phyloP scores from a whole-genome alignment of 805 yeast genomes.

The Cyberlindnera sargentensis region DNA sequence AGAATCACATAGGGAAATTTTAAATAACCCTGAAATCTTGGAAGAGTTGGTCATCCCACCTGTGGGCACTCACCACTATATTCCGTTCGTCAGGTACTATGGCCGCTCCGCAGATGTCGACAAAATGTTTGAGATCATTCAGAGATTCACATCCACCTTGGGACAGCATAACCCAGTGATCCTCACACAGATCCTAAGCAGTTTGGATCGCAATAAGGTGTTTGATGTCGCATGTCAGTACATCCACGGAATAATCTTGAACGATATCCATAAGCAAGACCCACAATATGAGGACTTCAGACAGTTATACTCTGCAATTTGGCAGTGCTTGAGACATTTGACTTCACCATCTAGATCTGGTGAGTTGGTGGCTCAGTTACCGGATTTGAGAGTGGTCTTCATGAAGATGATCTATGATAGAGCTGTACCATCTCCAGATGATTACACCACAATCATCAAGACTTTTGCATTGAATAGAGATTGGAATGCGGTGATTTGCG shows the following conservation, averaged over 20 bases:
- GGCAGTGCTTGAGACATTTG: constrained; percentile 23
- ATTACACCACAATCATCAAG: constrained; percentile 15
- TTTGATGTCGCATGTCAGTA: constrained; percentile 26
- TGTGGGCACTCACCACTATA: constrained; percentile 35
- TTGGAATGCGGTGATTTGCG: constrained; percentile 14
- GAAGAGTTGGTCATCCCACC: constrained; percentile 25
- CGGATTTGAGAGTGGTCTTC: constrained; percentile 18
- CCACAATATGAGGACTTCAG: constrained; percentile 3
- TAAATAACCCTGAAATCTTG: constrained; percentile 9
- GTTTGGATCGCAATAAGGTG: constrained; percentile 24
- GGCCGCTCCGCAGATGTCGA: constrained; percentile 21
- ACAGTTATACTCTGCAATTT: constrained; percentile 26
- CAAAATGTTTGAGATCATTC: constrained; percentile 25
- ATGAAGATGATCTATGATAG: constrained; percentile 21
- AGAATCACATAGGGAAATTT: constrained; percentile 9
- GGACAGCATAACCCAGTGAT: constrained; percentile 30
- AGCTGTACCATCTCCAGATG: constrained; percentile 15
- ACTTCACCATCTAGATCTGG: background rate
- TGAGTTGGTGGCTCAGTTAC: constrained; percentile 3
- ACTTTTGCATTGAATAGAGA: constrained; percentile 13
- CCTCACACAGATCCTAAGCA: constrained; percentile 31
- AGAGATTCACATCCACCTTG: constrained; percentile 24
- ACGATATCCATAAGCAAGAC: constrained; percentile 14
- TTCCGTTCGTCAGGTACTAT: constrained; percentile 31
- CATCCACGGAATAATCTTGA: constrained; percentile 25